Evolutionary conservation across 495 filamentous ascomycete genomes (phyloP).

Genomic region (Penicillium soppii): DNA sequence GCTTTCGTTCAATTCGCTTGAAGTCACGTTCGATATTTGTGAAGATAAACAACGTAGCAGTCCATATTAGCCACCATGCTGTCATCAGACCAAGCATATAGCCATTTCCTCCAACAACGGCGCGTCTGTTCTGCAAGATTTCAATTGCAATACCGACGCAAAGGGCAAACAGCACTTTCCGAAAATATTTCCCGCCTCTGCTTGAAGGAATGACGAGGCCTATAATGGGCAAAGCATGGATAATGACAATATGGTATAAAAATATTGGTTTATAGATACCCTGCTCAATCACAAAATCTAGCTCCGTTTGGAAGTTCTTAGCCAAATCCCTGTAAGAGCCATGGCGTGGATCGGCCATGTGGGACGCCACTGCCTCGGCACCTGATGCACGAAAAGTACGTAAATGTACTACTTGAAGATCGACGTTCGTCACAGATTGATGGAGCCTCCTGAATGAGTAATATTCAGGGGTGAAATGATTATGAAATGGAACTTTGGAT

Average conservation of each 20-base stretch:
- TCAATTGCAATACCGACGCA: conserved; percentile 45
- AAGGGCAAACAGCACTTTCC: conserved; percentile 57
- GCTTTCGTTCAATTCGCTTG: conserved; percentile 56
- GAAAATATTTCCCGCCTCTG: conserved; percentile 24
- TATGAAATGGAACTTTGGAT: background rate
- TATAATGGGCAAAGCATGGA: conserved; percentile 28
- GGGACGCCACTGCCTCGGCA: conserved; percentile 14
- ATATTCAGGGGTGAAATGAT: background rate
- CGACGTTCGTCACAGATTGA: background rate
- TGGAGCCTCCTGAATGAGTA: background rate
- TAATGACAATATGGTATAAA: conserved; percentile 35
- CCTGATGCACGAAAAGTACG: conserved; percentile 11
- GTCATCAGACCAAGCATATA: conserved; percentile 68
- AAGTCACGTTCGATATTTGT: conserved; percentile 65
- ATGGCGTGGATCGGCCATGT: conserved; percentile 25
- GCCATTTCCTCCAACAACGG: conserved; percentile 56
- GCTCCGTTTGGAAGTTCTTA: conserved; percentile 12
- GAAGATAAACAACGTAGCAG: conserved; percentile 58
- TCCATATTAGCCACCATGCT: conserved; percentile 68
- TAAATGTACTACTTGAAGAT: background rate
- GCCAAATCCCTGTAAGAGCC: conserved; percentile 21
- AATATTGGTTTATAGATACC: conserved; percentile 39
- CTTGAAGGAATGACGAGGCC: conserved; percentile 34
- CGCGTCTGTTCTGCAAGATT: conserved; percentile 42
- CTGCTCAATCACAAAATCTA: conserved; percentile 27